phyloP scores from a whole-genome alignment of 2,329 filamentous ascomycete species.

The Cordyceps farinosa region DNA sequence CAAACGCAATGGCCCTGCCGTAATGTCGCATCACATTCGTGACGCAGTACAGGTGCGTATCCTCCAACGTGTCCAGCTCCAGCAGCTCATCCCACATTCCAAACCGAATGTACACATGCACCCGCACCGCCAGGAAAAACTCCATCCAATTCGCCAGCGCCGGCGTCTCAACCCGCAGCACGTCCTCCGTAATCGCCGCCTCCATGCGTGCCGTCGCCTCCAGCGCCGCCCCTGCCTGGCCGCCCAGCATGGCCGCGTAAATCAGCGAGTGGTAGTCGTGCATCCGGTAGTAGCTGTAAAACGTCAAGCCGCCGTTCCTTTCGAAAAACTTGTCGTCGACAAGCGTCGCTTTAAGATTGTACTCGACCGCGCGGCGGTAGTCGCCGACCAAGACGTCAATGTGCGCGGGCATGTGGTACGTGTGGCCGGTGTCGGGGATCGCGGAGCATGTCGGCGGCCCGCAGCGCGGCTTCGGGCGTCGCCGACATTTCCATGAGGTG shows the following conservation, averaged over 20 bases:
- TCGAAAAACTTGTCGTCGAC: conserved; percentile 42
- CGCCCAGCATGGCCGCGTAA: conserved; percentile 70
- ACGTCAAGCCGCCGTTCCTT: conserved; percentile 54
- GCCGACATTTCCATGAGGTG: conserved; percentile 69
- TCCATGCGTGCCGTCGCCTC: conserved; percentile 55
- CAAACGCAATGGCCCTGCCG: too few species aligned
- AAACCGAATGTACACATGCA: too few species aligned
- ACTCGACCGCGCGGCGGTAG: conserved; percentile 60
- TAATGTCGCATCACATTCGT: too few species aligned
- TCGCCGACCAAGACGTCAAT: conserved; percentile 69
- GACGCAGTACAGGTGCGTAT: too few species aligned
- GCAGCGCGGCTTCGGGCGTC: conserved; percentile 57
- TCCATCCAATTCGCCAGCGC: too few species aligned
- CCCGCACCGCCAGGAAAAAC: too few species aligned
- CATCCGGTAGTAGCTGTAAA: conserved; percentile 66
- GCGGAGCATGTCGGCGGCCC: conserved; percentile 58
- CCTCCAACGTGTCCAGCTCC: too few species aligned
- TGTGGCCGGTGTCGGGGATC: conserved; percentile 63
- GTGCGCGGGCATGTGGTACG: conserved; percentile 71
- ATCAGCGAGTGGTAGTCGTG: conserved; percentile 68
- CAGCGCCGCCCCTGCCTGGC: conserved; percentile 54
- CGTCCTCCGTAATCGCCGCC: conserved; percentile 34
- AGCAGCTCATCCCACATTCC: too few species aligned
- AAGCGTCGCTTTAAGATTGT: conserved; percentile 58
- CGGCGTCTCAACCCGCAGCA: too few species aligned